Evolutionary conservation across 495 filamentous ascomycete species (phyloP), one percentile per base, ranked within the genome.

Genomic region (Penicillium malachiteum): DNA sequence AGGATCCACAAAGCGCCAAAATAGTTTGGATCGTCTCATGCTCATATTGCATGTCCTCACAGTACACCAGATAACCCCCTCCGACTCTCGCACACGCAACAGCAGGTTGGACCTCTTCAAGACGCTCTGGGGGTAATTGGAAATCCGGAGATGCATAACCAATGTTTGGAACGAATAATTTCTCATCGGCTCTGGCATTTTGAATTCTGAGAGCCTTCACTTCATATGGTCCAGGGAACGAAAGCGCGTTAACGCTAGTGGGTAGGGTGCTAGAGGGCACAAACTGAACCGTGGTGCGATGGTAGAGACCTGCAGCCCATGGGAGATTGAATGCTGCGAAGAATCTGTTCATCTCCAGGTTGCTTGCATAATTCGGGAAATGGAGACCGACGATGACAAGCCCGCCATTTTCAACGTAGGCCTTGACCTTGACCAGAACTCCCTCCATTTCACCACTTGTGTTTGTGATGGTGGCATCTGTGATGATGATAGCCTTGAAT

Each of bases 41-140:
- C 65, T 78, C 76, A 1, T 57, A 64, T 54, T 79, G 77, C 41
- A 79, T 71, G 69, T 82, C 76, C 9, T 77, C 77, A 53, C 76
- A 59, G 56, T 79, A 78, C 16, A 68, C 70, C n/a, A 81, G 48
- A 58, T 59, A 70, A 11, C 75, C 75, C 14, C 49, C 14, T 14
- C 74, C 73, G 16, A 75, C 52, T 48, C 56, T 73, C 13, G 63
- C 57, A 16, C 65, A 69, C 33, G 60, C 72, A 31, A 74, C 68
- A 5, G 66, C 67, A 9, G 73, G 64, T 60, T 75, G 62, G 7
- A 50, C 38, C 31, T 51, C 12, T 52, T 72, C 65, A 14, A 74
- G 65, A 42, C 31, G 12, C 8, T 33, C 46, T 12, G 70, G 54
- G 5, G 61, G 31, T 70, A 69, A 17, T 73, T 64, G 26, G n/a